These are phyloP conservation scores for Capronia epimyces DNA, from an alignment of 2,329 filamentous ascomycete genomes.

Conservation along the genomic window DNA sequence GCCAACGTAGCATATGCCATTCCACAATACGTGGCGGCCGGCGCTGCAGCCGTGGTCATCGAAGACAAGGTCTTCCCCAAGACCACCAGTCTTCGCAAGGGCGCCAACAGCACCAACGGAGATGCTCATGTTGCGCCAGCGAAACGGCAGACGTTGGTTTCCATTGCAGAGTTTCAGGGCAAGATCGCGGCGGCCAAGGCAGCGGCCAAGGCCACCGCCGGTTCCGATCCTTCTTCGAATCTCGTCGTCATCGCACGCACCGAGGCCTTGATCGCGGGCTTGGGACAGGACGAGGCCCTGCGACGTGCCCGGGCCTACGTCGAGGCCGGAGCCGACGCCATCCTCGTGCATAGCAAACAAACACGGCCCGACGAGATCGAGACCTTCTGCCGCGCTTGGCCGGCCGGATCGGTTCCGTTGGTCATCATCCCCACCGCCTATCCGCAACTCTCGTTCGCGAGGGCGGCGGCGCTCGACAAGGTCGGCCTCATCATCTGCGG, in stretches of 20 bases:
- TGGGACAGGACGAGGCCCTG: conserved; percentile 13
- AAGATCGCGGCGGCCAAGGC: conserved; percentile 17
- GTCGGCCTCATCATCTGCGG: conserved; percentile 17
- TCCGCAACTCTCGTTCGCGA: conserved; percentile 11
- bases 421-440: conserved; percentile 18
- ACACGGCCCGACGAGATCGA: conserved; percentile 16
- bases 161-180: conserved; percentile 15
- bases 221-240: too few relatives aligned
- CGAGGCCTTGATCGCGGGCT: conserved; percentile 15
- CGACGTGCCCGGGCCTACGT: conserved; percentile 6
- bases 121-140: too few relatives aligned
- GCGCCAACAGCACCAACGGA: too few relatives aligned
- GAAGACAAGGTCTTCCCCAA: conserved; percentile 41
- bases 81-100: conserved; percentile 15
- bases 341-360: conserved; percentile 19
- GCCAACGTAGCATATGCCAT: conserved; percentile 46
- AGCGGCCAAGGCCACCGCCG: not conserved
- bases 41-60: conserved; percentile 52
- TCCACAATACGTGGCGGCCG: conserved; percentile 46
- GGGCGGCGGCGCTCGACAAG: not conserved
- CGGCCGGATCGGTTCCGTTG: conserved; percentile 10
- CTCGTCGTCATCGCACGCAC: conserved; percentile 17
- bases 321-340: conserved; percentile 16
- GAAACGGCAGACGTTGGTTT: conserved; percentile 9
- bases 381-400: conserved; percentile 15